Evolutionary conservation across 2,329 filamentous ascomycete species (phyloP), one percentile per base, ranked within the genome.

Genomic region (Fusarium sp.): DNA sequence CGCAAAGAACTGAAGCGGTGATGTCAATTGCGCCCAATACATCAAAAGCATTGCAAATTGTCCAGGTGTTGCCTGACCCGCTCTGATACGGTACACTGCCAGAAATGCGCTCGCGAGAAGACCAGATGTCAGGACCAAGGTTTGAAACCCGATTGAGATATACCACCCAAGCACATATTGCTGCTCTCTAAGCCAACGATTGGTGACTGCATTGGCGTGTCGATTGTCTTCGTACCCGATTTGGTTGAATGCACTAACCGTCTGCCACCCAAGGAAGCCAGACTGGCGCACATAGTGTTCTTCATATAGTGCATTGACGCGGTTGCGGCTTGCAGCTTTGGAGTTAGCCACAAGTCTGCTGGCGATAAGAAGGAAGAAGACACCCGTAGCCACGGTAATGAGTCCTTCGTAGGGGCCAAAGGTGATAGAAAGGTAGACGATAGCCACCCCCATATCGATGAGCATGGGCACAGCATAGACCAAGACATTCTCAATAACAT

Each of bases 21-120:
- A 87, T 47, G 92, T 91, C 41, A 94, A 84, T 76, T 94, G 92
- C 22, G 88, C 87, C 91, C 93, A 93, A 79, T 94, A 94, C 58
- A 91, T 91, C 66, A 94, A 82, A 20, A 94, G 84, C 81, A 91
- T 89, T 61, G 92, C 89, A 73, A 94, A 93, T 71, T 92, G 86
- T 61, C 92, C 92, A 15, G 92, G 84, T 9, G 88, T 88, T 8
- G 88, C 87, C 57, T 86, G 81, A 3, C 86, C 87, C n/a, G 85
- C 86, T 4, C 86, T 90, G 59, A 94, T 90, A 70, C 92, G 91
- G 78, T 90, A 92, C 1, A 90, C 87, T 4, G 88, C 88, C 44
- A 90, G 74, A 73, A 89, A 88, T 4, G 87, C 84, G 39, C 88
- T 88, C 7, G 91, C 91, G 18, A 93, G 85, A 44, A 94, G 87